Evolutionary conservation across 352 stramenopile genomes (phyloP).

Genomic region (Globisporangium splendens): DNA sequence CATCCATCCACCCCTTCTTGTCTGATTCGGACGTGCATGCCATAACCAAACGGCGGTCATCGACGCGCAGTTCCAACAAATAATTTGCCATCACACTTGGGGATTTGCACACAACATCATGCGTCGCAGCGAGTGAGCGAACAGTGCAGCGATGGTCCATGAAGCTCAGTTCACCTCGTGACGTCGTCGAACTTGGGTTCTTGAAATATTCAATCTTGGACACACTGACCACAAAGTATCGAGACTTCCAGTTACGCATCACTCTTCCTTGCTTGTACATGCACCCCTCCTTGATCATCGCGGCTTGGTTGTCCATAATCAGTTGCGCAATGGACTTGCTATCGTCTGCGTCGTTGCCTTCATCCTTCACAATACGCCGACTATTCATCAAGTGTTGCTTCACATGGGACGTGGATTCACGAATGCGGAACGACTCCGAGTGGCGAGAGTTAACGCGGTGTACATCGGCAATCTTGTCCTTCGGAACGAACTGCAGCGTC

Average conservation of each 20-base stretch:
- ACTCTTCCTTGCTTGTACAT: slow-evolving; percentile 87
- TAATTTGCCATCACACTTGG: slow-evolving; percentile 70
- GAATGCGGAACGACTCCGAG: slow-evolving; percentile 69
- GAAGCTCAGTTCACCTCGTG: slow-evolving; percentile 79
- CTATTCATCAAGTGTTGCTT: slow-evolving; percentile 74
- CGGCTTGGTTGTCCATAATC: slow-evolving; percentile 81
- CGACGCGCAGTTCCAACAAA: slow-evolving; percentile 69
- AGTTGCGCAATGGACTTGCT: slow-evolving; percentile 79
- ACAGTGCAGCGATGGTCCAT: slow-evolving; percentile 75
- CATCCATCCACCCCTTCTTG: slow-evolving; percentile 86
- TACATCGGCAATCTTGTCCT: slow-evolving; percentile 81
- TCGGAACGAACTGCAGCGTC: slow-evolving; percentile 82
- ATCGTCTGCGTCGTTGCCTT: slow-evolving; percentile 66
- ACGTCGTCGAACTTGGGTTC: slow-evolving; percentile 71
- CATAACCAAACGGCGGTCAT: slow-evolving; percentile 79
- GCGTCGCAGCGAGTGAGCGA: slow-evolving; percentile 55
- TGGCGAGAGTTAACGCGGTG: slow-evolving; percentile 81
- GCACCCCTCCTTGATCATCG: slow-evolving; percentile 84
- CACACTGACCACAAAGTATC: slow-evolving; percentile 85
- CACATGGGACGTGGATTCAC: slow-evolving; percentile 52
- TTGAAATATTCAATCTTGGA: slow-evolving; percentile 87
- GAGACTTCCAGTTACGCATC: slow-evolving; percentile 85
- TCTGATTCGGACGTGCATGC: slow-evolving; percentile 80
- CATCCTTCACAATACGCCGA: slow-evolving; percentile 67
- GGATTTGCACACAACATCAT: slow-evolving; percentile 67